Evolutionary conservation across 2,329 filamentous ascomycete genomes (phyloP).

Genomic region (Fusarium sp.): DNA sequence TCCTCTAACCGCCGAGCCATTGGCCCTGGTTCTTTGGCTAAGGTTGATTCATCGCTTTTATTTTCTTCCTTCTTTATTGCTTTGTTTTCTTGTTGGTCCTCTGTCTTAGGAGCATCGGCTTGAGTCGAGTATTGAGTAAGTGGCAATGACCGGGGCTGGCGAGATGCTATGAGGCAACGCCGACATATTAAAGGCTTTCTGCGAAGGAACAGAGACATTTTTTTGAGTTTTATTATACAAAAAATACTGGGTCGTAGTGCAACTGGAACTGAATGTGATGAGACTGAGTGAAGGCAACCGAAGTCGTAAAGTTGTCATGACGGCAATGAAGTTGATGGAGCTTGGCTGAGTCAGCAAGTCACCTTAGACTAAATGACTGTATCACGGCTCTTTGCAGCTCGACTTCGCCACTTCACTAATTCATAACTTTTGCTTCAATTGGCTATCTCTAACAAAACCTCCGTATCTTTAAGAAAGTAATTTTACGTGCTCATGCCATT

Average conservation of each 20-base stretch:
- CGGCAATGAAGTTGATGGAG: slow-evolving; percentile 21
- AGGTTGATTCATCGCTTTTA: background rate
- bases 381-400: background rate
- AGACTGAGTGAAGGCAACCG: background rate
- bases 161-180: slow-evolving; percentile 36
- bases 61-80: background rate
- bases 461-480: slow-evolving; percentile 13
- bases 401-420: slow-evolving; percentile 7
- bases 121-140: slow-evolving; percentile 38
- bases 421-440: slow-evolving; percentile 1
- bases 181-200: slow-evolving; percentile 33
- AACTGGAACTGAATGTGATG: background rate
- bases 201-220: slow-evolving; percentile 15
- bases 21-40: slow-evolving; percentile 53
- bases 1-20: slow-evolving; percentile 70
- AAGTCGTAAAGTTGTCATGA: slow-evolving; percentile 18
- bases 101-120: slow-evolving; percentile 9
- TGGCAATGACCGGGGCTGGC: slow-evolving; percentile 7
- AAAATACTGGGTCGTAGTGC: background rate
- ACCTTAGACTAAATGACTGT: background rate
- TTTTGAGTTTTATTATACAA: background rate
- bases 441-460: slow-evolving; percentile 5
- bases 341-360: slow-evolving; percentile 36
- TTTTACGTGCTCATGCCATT: slow-evolving; percentile 7
- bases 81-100: slow-evolving; percentile 8